These are phyloP conservation scores for Saccharomycodes ludwigii DNA, from an alignment of 805 yeast genomes.

Conservation along the genomic window DNA sequence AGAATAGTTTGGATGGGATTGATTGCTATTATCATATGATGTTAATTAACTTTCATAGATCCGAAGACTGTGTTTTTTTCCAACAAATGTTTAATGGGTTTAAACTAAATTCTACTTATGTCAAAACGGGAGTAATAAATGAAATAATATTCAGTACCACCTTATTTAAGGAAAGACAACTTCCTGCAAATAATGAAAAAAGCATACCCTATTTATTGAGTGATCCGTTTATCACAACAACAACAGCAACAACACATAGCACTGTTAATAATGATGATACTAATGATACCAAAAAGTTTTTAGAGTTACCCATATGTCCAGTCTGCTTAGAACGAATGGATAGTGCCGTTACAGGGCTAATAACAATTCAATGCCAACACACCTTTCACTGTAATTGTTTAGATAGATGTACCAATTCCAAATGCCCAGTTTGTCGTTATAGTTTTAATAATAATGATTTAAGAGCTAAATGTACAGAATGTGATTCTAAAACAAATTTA, in stretches of 20 bases:
- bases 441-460: constrained; percentile 14
- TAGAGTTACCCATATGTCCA: constrained; percentile 84
- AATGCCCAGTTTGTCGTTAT: constrained; percentile 85
- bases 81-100: no score
- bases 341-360: constrained; percentile 60
- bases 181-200: constrained; percentile 13
- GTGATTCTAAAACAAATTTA: constrained; percentile 47
- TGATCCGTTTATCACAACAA: constrained; percentile 53
- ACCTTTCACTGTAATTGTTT: constrained; percentile 85
- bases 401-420: constrained; percentile 79
- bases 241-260: constrained; percentile 15
- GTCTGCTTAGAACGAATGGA: constrained; percentile 88
- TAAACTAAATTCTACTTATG: no score
- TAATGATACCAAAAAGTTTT: no score
- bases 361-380: constrained; percentile 87
- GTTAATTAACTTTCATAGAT: constrained; percentile 57
- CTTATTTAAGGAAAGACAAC: constrained; percentile 25
- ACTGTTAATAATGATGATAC: no score
- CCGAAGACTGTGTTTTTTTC: constrained; percentile 44
- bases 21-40: constrained; percentile 58
- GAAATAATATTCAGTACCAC: constrained; percentile 71
- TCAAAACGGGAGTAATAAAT: constrained; percentile 49
- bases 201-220: constrained; percentile 55
- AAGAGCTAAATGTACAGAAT: constrained; percentile 36
- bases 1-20: no score